Conservation (phyloP, 2,329 filamentous ascomycete species). For the Aspergillus quadricinctus region DNA sequence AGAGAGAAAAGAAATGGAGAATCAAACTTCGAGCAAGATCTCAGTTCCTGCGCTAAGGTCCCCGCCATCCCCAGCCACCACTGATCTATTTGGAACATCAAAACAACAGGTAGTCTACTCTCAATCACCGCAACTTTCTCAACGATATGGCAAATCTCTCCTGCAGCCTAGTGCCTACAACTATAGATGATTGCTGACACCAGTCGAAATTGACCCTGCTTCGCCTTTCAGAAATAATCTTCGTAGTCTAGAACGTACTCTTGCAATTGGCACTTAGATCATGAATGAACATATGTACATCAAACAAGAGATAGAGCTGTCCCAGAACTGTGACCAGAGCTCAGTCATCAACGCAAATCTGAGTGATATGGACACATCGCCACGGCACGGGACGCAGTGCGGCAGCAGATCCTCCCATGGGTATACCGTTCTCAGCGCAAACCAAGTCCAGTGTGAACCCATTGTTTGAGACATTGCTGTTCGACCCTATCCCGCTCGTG, state of each 20-base stretch:
- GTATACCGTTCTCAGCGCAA: conserved; percentile 4
- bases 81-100: not conserved
- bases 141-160: no score
- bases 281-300: conserved; percentile 32
- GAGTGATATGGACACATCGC: conserved; percentile 11
- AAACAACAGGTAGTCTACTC: no score
- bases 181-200: not conserved
- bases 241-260: conserved; percentile 18
- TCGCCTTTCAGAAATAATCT: not conserved
- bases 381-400: conserved; percentile 8
- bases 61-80: not conserved
- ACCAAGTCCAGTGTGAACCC: conserved; percentile 1
- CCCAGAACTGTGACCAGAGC: conserved; percentile 10
- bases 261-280: conserved; percentile 19
- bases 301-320: conserved; percentile 24
- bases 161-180: not conserved
- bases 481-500: conserved; percentile 13
- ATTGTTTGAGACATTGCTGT: conserved; percentile 8
- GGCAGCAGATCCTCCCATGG: conserved; percentile 2
- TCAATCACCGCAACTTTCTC: no score
- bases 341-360: conserved; percentile 8
- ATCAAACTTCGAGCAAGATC: not conserved
- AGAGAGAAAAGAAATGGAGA: not conserved
- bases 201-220: not conserved
- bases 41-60: not conserved